Evolutionary conservation across 2,329 filamentous ascomycete genomes (phyloP).

Genomic region (Thermoascus crustaceus): DNA sequence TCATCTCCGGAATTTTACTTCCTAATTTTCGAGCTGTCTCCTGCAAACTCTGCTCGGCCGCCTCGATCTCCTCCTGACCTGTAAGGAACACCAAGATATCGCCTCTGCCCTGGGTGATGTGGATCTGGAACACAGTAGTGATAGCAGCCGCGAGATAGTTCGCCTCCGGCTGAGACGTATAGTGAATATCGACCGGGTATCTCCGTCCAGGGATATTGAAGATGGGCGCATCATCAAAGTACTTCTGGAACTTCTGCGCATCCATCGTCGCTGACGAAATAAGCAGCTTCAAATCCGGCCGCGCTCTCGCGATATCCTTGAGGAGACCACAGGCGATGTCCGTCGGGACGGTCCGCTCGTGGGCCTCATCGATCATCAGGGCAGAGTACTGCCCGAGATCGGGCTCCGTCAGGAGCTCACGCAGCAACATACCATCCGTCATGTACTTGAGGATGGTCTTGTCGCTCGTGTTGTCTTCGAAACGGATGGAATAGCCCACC

Average conservation of each 20-base stretch:
- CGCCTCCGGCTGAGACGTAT: conserved; percentile 81
- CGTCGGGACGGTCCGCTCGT: conserved; percentile 85
- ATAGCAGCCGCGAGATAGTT: conserved; percentile 89
- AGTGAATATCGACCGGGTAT: conserved; percentile 86
- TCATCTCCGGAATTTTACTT: conserved; percentile 71
- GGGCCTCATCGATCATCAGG: conserved; percentile 94
- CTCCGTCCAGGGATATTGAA: conserved; percentile 88
- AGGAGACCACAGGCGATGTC: conserved; percentile 83
- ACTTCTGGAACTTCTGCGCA: conserved; percentile 81
- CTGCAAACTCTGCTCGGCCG: conserved; percentile 71
- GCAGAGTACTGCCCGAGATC: conserved; percentile 74
- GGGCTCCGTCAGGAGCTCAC: conserved; percentile 84
- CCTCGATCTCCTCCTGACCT: conserved; percentile 92
- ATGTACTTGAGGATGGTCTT: conserved; percentile 92
- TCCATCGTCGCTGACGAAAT: conserved; percentile 95
- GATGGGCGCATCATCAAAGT: conserved; percentile 87
- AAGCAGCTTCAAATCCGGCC: conserved; percentile 79
- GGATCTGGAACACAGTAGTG: conserved; percentile 91
- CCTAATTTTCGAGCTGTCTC: conserved; percentile 85
- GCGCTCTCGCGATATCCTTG: conserved; percentile 75
- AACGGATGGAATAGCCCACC: conserved; percentile 90
- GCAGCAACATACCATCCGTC: conserved; percentile 91
- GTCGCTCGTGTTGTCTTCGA: conserved; percentile 84
- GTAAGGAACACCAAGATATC: conserved; percentile 94
- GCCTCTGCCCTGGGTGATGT: conserved; percentile 73